phyloP scores from a whole-genome alignment of 495 filamentous ascomycete species.

The Chaetomium cochliodes region DNA sequence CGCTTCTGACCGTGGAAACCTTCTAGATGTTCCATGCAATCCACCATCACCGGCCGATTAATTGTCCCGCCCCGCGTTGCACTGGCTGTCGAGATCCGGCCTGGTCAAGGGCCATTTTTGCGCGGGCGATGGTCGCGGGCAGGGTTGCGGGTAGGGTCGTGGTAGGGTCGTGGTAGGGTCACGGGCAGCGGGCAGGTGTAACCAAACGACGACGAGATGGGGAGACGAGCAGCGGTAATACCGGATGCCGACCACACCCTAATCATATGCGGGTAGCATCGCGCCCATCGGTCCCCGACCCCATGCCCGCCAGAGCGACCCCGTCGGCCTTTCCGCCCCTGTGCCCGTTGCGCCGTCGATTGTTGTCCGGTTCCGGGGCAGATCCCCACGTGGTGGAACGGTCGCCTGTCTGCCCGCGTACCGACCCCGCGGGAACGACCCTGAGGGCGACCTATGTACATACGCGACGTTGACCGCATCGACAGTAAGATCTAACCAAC shows the following conservation, averaged over 20 bases:
- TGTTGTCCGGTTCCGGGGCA: slow-evolving; percentile 12
- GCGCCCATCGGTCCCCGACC: background rate
- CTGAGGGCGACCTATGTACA: background rate
- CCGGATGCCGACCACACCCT: slow-evolving; percentile 5
- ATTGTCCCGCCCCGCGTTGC: slow-evolving; percentile 10
- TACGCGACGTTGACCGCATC: background rate
- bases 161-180: too few relatives aligned
- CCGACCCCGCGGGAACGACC: background rate
- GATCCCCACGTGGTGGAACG: slow-evolving; percentile 15
- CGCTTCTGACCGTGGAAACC: slow-evolving; percentile 14
- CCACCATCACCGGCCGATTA: background rate
- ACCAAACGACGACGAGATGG: background rate
- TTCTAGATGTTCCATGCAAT: slow-evolving; percentile 12
- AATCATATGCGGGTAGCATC: background rate
- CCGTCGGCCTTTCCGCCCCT: background rate
- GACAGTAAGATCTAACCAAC: background rate
- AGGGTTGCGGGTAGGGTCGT: background rate
- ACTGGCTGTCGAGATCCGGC: too few relatives aligned
- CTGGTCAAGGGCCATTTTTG: background rate
- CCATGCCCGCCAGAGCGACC: too few relatives aligned
- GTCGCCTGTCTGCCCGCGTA: background rate
- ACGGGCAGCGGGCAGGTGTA: background rate
- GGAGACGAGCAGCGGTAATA: slow-evolving; percentile 11
- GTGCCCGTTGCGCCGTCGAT: slow-evolving; percentile 10
- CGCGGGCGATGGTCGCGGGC: background rate